These are phyloP conservation scores for Mortierella sp. DNA, from an alignment of 371 early-diverging fungal genomes.

Conservation along the genomic window DNA sequence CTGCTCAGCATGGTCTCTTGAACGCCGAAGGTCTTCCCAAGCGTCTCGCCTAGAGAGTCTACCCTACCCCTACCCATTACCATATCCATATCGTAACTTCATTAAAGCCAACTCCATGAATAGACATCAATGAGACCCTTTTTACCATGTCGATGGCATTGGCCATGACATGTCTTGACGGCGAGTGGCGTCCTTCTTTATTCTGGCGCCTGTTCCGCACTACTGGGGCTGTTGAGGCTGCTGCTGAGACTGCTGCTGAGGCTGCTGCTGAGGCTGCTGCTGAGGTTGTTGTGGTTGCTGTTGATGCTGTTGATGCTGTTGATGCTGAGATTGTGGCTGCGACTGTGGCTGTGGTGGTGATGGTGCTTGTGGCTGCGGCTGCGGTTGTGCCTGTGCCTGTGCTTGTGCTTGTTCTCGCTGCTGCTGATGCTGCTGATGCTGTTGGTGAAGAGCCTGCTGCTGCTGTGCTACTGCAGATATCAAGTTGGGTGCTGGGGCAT, in stretches of 20 bases:
- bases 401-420: conserved; percentile 26
- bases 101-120: background rate
- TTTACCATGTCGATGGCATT: too few relatives aligned
- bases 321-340: conserved; percentile 18
- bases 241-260: conserved; percentile 9
- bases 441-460: conserved; percentile 29
- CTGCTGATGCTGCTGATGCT: conserved; percentile 30
- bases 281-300: conserved; percentile 31
- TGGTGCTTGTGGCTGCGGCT: conserved; percentile 11
- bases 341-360: conserved; percentile 7
- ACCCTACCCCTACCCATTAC: too few relatives aligned
- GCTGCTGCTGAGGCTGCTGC: conserved; percentile 18
- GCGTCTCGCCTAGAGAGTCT: conserved; percentile 41
- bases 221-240: background rate
- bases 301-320: conserved; percentile 31
- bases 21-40: conserved; percentile 67
- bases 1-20: conserved; percentile 67
- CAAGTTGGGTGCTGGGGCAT: conserved; percentile 18
- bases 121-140: too few relatives aligned
- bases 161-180: too few relatives aligned
- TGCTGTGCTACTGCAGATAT: conserved; percentile 27
- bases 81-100: too few relatives aligned
- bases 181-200: too few relatives aligned
- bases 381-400: conserved; percentile 15
- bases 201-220: background rate